phyloP scores from a whole-genome alignment of 805 yeast species.

The Suhomyces sp. region DNA sequence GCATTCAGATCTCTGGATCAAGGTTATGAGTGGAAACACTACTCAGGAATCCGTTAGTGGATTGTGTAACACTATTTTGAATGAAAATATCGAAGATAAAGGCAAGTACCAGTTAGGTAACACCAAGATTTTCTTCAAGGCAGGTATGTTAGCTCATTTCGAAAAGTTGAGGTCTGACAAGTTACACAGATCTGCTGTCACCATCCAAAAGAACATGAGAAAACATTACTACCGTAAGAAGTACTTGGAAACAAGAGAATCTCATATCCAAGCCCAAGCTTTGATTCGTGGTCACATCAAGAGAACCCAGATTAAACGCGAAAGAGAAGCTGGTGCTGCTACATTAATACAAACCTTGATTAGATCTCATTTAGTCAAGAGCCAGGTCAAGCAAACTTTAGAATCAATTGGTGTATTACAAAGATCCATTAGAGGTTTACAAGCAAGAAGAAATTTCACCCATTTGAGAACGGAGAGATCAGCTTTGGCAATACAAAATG shows the following conservation, averaged over 20 bases:
- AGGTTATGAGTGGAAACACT: constrained; percentile 51
- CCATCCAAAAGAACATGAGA: constrained; percentile 82
- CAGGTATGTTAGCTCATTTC: constrained; percentile 91
- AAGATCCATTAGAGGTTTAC: constrained; percentile 49
- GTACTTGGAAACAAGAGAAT: constrained; percentile 52
- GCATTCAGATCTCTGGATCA: constrained; percentile 66
- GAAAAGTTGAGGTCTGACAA: constrained; percentile 84
- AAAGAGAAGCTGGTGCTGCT: constrained; percentile 63
- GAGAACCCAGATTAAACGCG: constrained; percentile 54
- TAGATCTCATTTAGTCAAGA: constrained; percentile 55
- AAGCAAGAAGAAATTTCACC: constrained; percentile 52
- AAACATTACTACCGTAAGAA: constrained; percentile 60
- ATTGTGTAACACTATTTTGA: constrained; percentile 69
- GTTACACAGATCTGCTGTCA: constrained; percentile 70
- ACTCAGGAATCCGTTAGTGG: constrained; percentile 56
- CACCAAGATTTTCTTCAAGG: constrained; percentile 91
- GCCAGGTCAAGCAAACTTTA: constrained; percentile 30
- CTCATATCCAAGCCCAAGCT: constrained; percentile 60
- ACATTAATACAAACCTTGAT: constrained; percentile 64
- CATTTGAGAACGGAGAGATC: constrained; percentile 57
- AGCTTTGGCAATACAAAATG: constrained; percentile 70
- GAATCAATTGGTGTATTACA: constrained; percentile 45
- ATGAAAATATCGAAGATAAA: constrained; percentile 60
- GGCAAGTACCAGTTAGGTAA: constrained; percentile 85
- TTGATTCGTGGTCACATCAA: constrained; percentile 61